phyloP scores from a whole-genome alignment of 768 basidiomycete genomes.

The Crucibulum laeve region DNA sequence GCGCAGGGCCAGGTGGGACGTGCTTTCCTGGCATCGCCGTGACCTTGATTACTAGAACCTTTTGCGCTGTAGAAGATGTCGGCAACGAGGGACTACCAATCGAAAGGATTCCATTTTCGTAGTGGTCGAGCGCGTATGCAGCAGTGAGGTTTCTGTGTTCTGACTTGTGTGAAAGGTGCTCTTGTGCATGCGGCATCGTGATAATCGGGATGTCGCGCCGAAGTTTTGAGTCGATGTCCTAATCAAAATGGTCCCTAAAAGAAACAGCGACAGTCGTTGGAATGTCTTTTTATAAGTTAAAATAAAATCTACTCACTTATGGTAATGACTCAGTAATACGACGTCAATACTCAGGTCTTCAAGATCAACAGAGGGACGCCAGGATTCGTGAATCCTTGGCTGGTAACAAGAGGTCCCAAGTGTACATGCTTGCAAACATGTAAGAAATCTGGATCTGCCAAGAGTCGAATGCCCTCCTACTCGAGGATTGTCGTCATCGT shows the following conservation, averaged over 20 bases:
- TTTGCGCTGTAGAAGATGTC: background rate
- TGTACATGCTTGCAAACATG: constrained; percentile 7
- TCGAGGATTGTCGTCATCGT: constrained; percentile 4
- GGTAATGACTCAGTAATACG: constrained; percentile 6
- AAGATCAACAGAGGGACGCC: constrained; percentile 6
- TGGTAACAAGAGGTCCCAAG: constrained; percentile 5
- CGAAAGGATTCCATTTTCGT: constrained; percentile 1
- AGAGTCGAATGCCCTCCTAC: constrained; percentile 4
- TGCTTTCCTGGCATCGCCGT: constrained; percentile 7
- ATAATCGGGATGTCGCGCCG: constrained; percentile 5
- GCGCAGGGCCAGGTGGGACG: constrained; percentile 6
- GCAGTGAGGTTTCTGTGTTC: background rate
- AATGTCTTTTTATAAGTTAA: background rate
- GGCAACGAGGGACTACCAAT: background rate
- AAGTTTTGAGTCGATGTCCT: constrained; percentile 1
- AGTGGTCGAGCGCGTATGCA: constrained; percentile 4
- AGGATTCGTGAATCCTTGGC: constrained; percentile 3
- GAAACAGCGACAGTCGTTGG: background rate
- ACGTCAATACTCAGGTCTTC: constrained; percentile 3
- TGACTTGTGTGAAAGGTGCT: constrained; percentile 3
- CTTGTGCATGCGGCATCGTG: constrained; percentile 5
- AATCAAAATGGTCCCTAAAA: constrained; percentile 6
- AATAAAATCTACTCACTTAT: constrained; percentile 1
- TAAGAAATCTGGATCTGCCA: constrained; percentile 7
- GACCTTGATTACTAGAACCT: constrained; percentile 4